Conservation (phyloP, 2,329 filamentous ascomycete species). For the Colletotrichum cordylinicola region DNA sequence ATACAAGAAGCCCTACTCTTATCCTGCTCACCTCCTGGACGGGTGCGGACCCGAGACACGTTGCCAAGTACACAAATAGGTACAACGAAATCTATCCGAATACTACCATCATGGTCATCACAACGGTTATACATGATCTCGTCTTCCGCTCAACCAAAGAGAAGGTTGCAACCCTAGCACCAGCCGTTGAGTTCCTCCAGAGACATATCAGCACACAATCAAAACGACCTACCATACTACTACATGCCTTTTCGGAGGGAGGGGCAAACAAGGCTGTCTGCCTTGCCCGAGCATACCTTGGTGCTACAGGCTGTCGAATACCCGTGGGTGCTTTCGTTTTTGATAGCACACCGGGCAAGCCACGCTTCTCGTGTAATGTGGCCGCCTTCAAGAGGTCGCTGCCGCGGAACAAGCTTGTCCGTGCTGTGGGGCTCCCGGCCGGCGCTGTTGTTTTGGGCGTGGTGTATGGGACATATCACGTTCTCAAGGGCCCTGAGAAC, state of each 20-base stretch:
- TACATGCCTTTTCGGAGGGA: not conserved
- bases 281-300: not conserved
- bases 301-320: not conserved
- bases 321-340: not conserved
- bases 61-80: not conserved
- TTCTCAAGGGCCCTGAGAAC: not conserved
- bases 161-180: not conserved
- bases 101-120: not conserved
- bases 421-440: not conserved
- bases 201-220: not conserved
- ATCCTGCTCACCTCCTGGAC: not conserved
- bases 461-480: not conserved
- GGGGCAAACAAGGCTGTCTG: not conserved
- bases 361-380: not conserved
- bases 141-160: not conserved
- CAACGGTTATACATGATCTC: not conserved
- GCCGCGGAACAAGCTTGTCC: not conserved
- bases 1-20: not conserved
- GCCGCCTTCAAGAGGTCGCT: not conserved
- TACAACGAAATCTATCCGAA: not conserved
- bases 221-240: not conserved
- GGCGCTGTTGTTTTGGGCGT: not conserved
- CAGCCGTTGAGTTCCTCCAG: not conserved
- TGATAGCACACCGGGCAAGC: not conserved
- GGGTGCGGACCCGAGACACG: not conserved